These are phyloP conservation scores for Rubus idaeus DNA, from an alignment of 306 rosid species.

Conservation along the genomic window DNA sequence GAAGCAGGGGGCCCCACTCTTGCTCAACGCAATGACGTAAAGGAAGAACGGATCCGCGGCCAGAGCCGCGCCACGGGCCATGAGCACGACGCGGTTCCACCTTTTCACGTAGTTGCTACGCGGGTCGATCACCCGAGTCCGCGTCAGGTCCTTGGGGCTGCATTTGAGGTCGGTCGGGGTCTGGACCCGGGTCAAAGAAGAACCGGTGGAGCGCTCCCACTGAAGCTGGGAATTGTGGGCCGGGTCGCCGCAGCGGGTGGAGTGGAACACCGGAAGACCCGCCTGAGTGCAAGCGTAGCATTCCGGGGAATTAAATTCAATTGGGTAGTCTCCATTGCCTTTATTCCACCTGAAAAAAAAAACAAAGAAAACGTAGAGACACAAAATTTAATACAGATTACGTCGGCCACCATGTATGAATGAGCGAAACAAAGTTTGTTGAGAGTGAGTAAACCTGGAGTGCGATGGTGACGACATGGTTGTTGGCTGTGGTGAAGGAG, in stretches of 20 bases:
- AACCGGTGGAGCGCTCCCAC: constrained; percentile 29
- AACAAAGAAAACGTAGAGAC: neutral
- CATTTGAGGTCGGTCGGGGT: neutral
- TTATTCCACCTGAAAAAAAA: constrained; percentile 21
- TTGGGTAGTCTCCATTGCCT: neutral
- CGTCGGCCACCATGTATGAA: neutral
- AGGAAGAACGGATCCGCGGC: constrained; percentile 42
- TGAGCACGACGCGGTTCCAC: constrained; percentile 35
- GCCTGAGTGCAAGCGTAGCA: constrained; percentile 34
- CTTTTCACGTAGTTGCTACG: constrained; percentile 27
- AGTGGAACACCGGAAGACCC: constrained; percentile 37
- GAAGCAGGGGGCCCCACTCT: constrained; percentile 32
- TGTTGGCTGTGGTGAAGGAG: neutral
- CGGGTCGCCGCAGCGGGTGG: constrained; percentile 24
- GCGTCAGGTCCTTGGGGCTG: neutral
- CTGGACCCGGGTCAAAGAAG: constrained; percentile 1
- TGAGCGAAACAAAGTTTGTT: neutral
- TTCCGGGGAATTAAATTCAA: constrained; percentile 15
- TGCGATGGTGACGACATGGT: constrained; percentile 1
- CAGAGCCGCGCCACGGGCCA: constrained; percentile 37
- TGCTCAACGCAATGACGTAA: constrained; percentile 27
- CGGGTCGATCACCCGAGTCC: constrained; percentile 27
- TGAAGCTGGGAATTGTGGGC: constrained; percentile 9
- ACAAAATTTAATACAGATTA: neutral
- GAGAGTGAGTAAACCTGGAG: constrained; percentile 1